Base-by-base conservation (phyloP, 1,284 basidiomycete genomes). In the Pterula multifida region DNA sequence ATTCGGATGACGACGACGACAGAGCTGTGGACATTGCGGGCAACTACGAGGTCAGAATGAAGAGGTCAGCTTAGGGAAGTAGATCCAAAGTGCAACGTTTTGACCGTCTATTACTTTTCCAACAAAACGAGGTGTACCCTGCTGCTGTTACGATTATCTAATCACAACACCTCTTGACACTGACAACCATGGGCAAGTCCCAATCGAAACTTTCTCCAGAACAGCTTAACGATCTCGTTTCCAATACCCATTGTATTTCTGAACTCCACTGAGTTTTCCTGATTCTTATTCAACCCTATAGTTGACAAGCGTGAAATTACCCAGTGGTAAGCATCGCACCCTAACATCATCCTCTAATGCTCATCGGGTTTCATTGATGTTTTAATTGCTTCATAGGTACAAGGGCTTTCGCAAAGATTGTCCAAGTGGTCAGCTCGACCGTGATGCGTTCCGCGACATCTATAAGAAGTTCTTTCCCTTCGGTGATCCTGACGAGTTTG, bases 391-490 rank as follows among this genome's bases (percentile, higher is more conserved):
- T 47, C 49, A 32, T 64, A 93, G 89, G 91, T 96, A 98, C 78
- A 98, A 98, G 69, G 95, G 95, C 47, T 98, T 98, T 71, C 81
- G 95, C 63, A 98, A 95, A 69, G 96, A 99, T 70, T 99, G 96
- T 66, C 96, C 96, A 0, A 90, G 91, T 3, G 96, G 96, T 44
- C 88, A 93, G 60, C 81, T 99, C 58, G 90, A 98, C 78, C 96
- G 93, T 76, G 75, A 81, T 50, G 95, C 96, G 67, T 99, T 99
- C 68, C 80, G 87, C 63, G 86, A 90, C 66, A 98, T 99, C 76
- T 99, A 98, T 79, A 93, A 95, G 65, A 95, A 98, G 65, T 96
- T 98, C 85, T 98, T 98, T 76, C 95, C 95, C 22, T 99, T 99
- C 62, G 96, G 96, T 52, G 96, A 99, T 67, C 95, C 96, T 3